Conservation (phyloP, 345 rosid species). For the Gossypium stocksii region DNA sequence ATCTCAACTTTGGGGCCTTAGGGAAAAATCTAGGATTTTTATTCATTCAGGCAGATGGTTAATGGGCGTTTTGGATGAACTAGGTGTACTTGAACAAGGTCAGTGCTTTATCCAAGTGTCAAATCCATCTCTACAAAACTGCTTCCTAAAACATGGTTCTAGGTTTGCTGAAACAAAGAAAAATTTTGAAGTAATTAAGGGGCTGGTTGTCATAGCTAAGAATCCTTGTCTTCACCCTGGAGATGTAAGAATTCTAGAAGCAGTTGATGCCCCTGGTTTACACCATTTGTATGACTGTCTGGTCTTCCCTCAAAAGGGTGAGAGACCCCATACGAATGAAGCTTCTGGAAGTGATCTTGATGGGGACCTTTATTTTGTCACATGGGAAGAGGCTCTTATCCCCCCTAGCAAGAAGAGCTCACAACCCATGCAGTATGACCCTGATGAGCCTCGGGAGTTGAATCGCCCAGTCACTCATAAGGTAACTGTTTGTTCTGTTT, state of each 20-base stretch:
- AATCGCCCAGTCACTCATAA: conserved; percentile 45
- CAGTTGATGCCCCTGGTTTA: conserved; percentile 69
- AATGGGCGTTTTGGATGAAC: conserved; percentile 90
- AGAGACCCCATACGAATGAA: conserved; percentile 80
- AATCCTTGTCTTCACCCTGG: conserved; percentile 97
- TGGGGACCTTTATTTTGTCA: conserved; percentile 83
- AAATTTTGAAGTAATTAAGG: conserved; percentile 53
- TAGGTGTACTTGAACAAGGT: conserved; percentile 74
- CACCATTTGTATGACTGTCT: conserved; percentile 80
- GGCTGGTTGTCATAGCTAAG: conserved; percentile 70
- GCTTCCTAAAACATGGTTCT: conserved; percentile 78
- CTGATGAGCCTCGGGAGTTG: conserved; percentile 30
- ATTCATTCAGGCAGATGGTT: conserved; percentile 81
- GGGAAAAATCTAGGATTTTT: conserved; percentile 85
- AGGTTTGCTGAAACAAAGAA: conserved; percentile 49
- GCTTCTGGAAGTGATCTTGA: conserved; percentile 99
- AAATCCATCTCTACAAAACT: conserved; percentile 56
- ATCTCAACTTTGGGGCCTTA: conserved; percentile 78
- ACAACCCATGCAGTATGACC: conserved; percentile 62
- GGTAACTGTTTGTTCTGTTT: conserved; percentile 39
- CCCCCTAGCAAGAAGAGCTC: conserved; percentile 74
- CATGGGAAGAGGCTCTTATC: conserved; percentile 88
- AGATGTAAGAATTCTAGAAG: conserved; percentile 82
- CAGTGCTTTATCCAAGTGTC: conserved; percentile 92
- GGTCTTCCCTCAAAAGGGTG: conserved; percentile 90